Conservation (phyloP, 306 rosid species). For the Cicer pinnatifidum region DNA sequence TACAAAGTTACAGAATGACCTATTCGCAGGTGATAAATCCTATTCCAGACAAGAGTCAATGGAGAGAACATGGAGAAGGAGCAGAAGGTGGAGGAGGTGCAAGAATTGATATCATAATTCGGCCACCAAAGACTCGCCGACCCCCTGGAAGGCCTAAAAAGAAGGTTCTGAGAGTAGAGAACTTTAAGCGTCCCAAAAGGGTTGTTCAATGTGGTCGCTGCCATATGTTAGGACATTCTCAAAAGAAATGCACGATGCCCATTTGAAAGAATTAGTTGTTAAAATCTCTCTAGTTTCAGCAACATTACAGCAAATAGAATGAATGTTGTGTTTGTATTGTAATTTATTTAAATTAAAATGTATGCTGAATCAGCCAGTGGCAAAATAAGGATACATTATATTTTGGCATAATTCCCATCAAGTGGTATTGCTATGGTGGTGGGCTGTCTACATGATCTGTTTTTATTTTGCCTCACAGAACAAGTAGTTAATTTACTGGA, state of each 20-base stretch:
- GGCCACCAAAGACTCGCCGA: slow-evolving; percentile 90
- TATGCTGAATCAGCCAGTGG: slow-evolving; percentile 54
- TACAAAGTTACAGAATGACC: slow-evolving; percentile 72
- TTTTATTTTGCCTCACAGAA: slow-evolving; percentile 24
- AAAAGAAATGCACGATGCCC: slow-evolving; percentile 92
- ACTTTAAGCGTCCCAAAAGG: slow-evolving; percentile 93
- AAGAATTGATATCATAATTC: slow-evolving; percentile 66
- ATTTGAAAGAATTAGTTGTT: slow-evolving; percentile 55
- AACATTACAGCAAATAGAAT: slow-evolving; percentile 52
- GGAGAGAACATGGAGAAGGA: slow-evolving; percentile 80
- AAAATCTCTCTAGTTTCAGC: slow-evolving; percentile 42
- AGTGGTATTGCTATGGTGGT: slow-evolving; percentile 22
- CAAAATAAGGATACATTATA: slow-evolving; percentile 50
- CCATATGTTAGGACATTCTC: slow-evolving; percentile 97
- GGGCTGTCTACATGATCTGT: slow-evolving; percentile 35
- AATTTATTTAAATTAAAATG: slow-evolving; percentile 53
- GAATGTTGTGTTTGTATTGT: slow-evolving; percentile 62
- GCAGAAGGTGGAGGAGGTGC: slow-evolving; percentile 81
- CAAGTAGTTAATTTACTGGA: slow-evolving; percentile 6
- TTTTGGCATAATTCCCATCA: slow-evolving; percentile 44
- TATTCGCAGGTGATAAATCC: slow-evolving; percentile 81
- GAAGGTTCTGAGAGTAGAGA: slow-evolving; percentile 88
- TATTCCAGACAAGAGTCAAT: slow-evolving; percentile 76
- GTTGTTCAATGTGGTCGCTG: slow-evolving; percentile 98
- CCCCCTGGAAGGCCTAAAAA: slow-evolving; percentile 98